phyloP scores from a whole-genome alignment of 805 yeast species.

The Suhomyces sp. region DNA sequence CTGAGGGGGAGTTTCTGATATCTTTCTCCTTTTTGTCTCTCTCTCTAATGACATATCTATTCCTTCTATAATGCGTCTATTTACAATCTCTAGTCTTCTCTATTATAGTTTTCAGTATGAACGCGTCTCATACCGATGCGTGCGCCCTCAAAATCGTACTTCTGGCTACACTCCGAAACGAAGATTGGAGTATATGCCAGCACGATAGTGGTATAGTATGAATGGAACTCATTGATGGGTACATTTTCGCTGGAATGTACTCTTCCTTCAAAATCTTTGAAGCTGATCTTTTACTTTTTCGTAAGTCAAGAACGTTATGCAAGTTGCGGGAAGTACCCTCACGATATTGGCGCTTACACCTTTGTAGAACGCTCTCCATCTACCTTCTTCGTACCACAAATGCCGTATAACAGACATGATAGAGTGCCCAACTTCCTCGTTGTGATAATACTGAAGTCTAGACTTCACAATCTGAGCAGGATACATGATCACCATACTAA shows the following conservation, averaged over 20 bases:
- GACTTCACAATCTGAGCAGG: slow-evolving; percentile 83
- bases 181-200: neutral
- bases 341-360: slow-evolving; percentile 77
- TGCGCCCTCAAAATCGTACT: neutral
- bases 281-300: slow-evolving; percentile 47
- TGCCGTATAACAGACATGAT: slow-evolving; percentile 29
- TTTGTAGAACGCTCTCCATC: slow-evolving; percentile 65
- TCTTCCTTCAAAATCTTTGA: neutral
- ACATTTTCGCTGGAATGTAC: neutral
- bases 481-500: slow-evolving; percentile 66
- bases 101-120: neutral
- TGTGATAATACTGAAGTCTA: slow-evolving; percentile 54
- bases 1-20: neutral
- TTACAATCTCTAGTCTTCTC: neutral
- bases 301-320: slow-evolving; percentile 83
- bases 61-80: neutral
- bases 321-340: slow-evolving; percentile 89
- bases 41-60: neutral
- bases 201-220: neutral
- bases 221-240: neutral
- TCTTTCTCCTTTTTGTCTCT: neutral
- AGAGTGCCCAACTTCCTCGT: slow-evolving; percentile 9
- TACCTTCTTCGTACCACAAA: slow-evolving; percentile 52
- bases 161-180: too few species aligned
- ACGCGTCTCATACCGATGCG: neutral